A percentile compares a stretch with the other conserved stretches of the same genome.
phyloP scores from a whole-genome alignment of 1,284 basidiomycete species.

The Cryptococcus floricola region DNA sequence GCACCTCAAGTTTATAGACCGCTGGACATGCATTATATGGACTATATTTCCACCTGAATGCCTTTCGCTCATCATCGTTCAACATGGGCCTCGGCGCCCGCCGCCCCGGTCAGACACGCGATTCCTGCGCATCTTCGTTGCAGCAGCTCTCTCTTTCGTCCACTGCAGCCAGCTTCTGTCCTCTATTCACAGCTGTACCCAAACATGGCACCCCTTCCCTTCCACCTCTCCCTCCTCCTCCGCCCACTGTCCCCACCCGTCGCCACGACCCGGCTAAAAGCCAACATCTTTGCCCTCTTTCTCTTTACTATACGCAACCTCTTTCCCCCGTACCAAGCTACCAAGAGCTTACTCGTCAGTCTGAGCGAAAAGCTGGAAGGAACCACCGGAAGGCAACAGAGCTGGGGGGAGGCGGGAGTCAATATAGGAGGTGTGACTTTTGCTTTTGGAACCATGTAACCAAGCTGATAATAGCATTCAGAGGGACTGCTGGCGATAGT shows the following conservation, averaged over 20 bases:
- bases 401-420: slow-evolving; percentile 16
- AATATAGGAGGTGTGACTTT: slow-evolving; percentile 15
- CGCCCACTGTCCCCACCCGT: slow-evolving; percentile 23
- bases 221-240: slow-evolving; percentile 12
- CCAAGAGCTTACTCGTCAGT: slow-evolving; percentile 22
- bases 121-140: too few species aligned
- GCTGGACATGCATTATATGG: too few species aligned
- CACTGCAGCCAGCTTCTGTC: too few species aligned
- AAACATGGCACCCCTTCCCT: slow-evolving; percentile 6
- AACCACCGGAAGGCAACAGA: slow-evolving; percentile 10
- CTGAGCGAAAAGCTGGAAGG: slow-evolving; percentile 20
- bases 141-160: too few species aligned
- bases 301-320: slow-evolving; percentile 19
- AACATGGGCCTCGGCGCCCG: too few species aligned
- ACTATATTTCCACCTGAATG: too few species aligned
- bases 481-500: slow-evolving; percentile 24
- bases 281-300: slow-evolving; percentile 34
- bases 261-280: slow-evolving; percentile 34
- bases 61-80: too few species aligned
- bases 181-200: too few species aligned
- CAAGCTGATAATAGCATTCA: slow-evolving; percentile 11
- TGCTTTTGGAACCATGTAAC: not conserved
- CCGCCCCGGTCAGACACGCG: too few species aligned
- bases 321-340: slow-evolving; percentile 34
- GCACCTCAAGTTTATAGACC: too few species aligned